These are phyloP conservation scores for Tetrahymena thermophila DNA, from an alignment of 73 alveolate species.

Conservation along the genomic window DNA sequence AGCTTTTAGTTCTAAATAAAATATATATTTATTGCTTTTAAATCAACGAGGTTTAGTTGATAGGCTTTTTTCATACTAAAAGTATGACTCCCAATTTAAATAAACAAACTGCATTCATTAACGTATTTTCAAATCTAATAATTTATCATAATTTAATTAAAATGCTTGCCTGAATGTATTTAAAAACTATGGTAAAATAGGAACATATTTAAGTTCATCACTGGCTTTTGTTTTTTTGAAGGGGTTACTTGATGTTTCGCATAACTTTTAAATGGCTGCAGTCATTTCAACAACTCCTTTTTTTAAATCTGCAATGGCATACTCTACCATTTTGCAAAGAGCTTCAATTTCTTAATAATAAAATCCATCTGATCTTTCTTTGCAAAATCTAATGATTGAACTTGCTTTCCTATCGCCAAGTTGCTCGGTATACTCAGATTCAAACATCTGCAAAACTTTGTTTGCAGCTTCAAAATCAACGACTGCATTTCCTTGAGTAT, in stretches of 20 bases:
- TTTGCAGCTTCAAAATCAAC: constrained; percentile 5
- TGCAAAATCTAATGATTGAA: constrained; percentile 34
- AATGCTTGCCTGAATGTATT: constrained; percentile 12
- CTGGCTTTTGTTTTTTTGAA: constrained; percentile 30
- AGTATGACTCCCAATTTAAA: background rate
- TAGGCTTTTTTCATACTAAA: background rate
- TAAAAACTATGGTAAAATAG: constrained; percentile 16
- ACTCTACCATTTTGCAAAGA: constrained; percentile 17
- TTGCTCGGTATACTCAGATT: constrained; percentile 26
- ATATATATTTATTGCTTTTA: background rate
- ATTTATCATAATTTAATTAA: background rate
- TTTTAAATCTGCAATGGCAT: constrained; percentile 30
- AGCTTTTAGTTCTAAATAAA: background rate
- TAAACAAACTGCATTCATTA: background rate
- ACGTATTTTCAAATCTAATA: background rate
- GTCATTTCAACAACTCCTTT: constrained; percentile 7
- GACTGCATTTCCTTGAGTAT: background rate
- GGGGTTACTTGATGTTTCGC: constrained; percentile 40
- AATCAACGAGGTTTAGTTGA: background rate
- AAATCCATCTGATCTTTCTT: constrained; percentile 31
- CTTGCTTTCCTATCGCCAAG: constrained; percentile 32
- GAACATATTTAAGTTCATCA: constrained; percentile 38
- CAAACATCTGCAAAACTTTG: constrained; percentile 33
- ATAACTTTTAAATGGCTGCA: constrained; percentile 34
- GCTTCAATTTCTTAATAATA: constrained; percentile 18